A percentile compares a stretch with the other conserved stretches of the same genome.
phyloP scores from a whole-genome alignment of 176 grass and related monocot species.

The Leersia perrieri region DNA sequence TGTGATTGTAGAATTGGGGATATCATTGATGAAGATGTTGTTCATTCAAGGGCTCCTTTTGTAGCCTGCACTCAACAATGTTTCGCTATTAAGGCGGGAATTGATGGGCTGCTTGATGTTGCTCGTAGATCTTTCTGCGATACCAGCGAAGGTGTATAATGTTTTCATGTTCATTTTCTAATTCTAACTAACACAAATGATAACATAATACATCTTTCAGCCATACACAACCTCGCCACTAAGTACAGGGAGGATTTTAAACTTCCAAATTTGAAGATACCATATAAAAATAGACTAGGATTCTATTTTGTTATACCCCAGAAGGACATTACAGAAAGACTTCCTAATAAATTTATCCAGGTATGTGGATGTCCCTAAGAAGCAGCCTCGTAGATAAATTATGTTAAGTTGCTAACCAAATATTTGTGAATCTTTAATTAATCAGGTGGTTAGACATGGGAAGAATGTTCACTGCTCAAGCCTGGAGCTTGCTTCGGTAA shows the following conservation, averaged over 20 bases:
- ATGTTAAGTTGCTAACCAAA: slow-evolving; percentile 23
- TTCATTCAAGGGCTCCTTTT: slow-evolving; percentile 99
- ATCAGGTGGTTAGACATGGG: slow-evolving; percentile 92
- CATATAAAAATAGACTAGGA: slow-evolving; percentile 74
- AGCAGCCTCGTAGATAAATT: slow-evolving; percentile 25
- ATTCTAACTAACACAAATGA: neutral
- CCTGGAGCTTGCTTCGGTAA: slow-evolving; percentile 96
- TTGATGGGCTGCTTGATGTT: slow-evolving; percentile 91
- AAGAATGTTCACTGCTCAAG: slow-evolving; percentile 95
- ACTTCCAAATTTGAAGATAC: slow-evolving; percentile 88
- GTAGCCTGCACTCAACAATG: slow-evolving; percentile 86
- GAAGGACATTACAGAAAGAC: slow-evolving; percentile 72
- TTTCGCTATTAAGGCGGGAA: slow-evolving; percentile 90
- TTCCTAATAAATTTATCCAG: slow-evolving; percentile 91
- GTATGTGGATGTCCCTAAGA: slow-evolving; percentile 39
- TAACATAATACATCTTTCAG: slow-evolving; percentile 47
- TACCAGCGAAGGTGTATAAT: slow-evolving; percentile 72
- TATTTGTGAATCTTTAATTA: slow-evolving; percentile 28
- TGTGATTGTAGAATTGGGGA: slow-evolving; percentile 67
- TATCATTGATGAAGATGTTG: slow-evolving; percentile 84
- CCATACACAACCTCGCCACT: slow-evolving; percentile 72
- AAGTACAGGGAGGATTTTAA: slow-evolving; percentile 83
- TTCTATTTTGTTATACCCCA: slow-evolving; percentile 94
- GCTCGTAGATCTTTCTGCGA: slow-evolving; percentile 86
- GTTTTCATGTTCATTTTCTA: slow-evolving; percentile 17